Conservation (phyloP, 768 basidiomycete genomes). For the Boletus eberwhitei region DNA sequence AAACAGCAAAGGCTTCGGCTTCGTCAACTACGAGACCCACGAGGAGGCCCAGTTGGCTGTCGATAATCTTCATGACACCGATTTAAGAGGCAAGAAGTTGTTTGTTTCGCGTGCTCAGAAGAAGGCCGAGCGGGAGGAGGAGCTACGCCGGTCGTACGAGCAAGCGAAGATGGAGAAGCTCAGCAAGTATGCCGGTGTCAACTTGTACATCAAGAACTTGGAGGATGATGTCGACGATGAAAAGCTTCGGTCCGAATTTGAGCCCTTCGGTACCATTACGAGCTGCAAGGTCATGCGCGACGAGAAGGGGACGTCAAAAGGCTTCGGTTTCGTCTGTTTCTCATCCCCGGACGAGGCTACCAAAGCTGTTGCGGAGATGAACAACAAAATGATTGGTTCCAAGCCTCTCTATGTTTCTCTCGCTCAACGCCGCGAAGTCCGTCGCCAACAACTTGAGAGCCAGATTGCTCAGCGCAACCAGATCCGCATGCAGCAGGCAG, state of each 20-base stretch:
- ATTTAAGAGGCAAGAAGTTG: constrained; percentile 82
- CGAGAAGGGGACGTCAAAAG: constrained; percentile 89
- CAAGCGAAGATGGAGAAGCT: constrained; percentile 95
- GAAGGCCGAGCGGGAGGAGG: constrained; percentile 97
- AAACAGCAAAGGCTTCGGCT: constrained; percentile 96
- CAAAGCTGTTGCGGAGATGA: constrained; percentile 99
- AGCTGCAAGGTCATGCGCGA: constrained; percentile 99
- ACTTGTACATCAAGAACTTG: constrained; percentile 99
- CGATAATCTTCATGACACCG: constrained; percentile 82
- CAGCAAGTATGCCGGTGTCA: constrained; percentile 98
- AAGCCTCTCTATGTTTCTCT: constrained; percentile 99
- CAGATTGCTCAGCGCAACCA: constrained; percentile 97
- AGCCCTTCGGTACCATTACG: constrained; percentile 95
- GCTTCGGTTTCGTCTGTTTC: constrained; percentile 99
- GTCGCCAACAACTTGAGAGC: constrained; percentile 96
- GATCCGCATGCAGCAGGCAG: constrained; percentile 94
- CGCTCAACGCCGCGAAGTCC: constrained; percentile 96
- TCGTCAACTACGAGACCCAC: constrained; percentile 94
- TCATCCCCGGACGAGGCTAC: constrained; percentile 98
- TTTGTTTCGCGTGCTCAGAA: constrained; percentile 98
- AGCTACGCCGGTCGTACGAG: constrained; percentile 90
- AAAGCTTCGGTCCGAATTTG: constrained; percentile 93
- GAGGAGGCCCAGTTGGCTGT: constrained; percentile 91
- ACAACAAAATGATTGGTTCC: constrained; percentile 99
- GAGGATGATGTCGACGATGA: constrained; percentile 98